phyloP scores from a whole-genome alignment of 2,329 filamentous ascomycete genomes.

The Ramularia endophylla region DNA sequence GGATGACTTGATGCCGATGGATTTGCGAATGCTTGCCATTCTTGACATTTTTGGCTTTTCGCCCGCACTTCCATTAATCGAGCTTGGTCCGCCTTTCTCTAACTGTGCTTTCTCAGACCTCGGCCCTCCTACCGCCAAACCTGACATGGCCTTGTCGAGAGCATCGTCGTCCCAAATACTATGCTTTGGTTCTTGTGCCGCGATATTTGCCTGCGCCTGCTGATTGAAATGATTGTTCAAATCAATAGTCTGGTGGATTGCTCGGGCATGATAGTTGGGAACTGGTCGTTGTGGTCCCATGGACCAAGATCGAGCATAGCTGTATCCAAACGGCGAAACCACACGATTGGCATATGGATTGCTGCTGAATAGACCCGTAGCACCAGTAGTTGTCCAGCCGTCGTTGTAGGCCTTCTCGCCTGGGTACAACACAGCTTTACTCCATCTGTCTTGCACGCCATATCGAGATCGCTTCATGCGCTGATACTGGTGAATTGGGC shows the following conservation, averaged over 20 bases:
- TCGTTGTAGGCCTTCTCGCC: slow-evolving; percentile 30
- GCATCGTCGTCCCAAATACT: slow-evolving; percentile 35
- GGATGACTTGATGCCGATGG: slow-evolving; percentile 35
- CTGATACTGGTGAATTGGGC: slow-evolving; percentile 38
- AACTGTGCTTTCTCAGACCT: slow-evolving; percentile 10
- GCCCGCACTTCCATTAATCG: neutral
- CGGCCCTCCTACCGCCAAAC: slow-evolving; percentile 9
- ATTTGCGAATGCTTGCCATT: slow-evolving; percentile 33
- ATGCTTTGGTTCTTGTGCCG: slow-evolving; percentile 32
- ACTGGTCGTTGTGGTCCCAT: slow-evolving; percentile 21
- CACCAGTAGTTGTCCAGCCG: slow-evolving; percentile 18
- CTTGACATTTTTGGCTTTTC: slow-evolving; percentile 25
- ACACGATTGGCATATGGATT: slow-evolving; percentile 34
- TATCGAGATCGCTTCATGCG: slow-evolving; percentile 33
- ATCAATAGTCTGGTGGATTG: slow-evolving; percentile 33
- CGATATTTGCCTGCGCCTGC: slow-evolving; percentile 32
- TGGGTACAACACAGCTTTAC: slow-evolving; percentile 44
- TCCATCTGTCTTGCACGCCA: slow-evolving; percentile 38
- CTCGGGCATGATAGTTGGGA: slow-evolving; percentile 30
- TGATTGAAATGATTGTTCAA: slow-evolving; percentile 34
- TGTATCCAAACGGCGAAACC: slow-evolving; percentile 33
- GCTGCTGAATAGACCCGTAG: slow-evolving; percentile 20
- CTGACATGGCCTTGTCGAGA: slow-evolving; percentile 29
- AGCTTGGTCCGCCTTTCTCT: too few species aligned
- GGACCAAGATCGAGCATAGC: slow-evolving; percentile 12